phyloP scores from a whole-genome alignment of 2,329 filamentous ascomycete species.

The Fonsecaea pugnacius region DNA sequence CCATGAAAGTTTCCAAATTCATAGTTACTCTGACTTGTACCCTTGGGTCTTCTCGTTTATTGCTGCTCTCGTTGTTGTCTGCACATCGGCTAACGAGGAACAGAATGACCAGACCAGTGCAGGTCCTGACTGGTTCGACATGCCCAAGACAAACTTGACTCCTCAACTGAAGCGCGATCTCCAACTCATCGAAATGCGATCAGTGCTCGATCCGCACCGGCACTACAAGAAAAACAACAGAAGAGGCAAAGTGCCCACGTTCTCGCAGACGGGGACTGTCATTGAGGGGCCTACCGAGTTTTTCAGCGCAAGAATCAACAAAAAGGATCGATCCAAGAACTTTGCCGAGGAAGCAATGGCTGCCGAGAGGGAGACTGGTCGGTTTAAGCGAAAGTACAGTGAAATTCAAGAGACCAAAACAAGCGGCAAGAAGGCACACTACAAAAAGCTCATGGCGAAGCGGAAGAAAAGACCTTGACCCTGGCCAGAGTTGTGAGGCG shows the following conservation, averaged over 20 bases:
- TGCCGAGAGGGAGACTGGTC: slow-evolving; percentile 65
- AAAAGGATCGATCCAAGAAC: slow-evolving; percentile 84
- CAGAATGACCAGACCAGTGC: slow-evolving; percentile 66
- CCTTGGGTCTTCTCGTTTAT: slow-evolving; percentile 14
- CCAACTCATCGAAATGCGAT: slow-evolving; percentile 86
- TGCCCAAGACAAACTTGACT: slow-evolving; percentile 82
- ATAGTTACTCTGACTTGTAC: slow-evolving; percentile 70
- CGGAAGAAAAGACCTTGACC: slow-evolving; percentile 43
- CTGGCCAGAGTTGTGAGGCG: neutral
- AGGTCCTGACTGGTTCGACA: slow-evolving; percentile 82
- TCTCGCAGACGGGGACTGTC: slow-evolving; percentile 85
- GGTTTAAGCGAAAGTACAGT: slow-evolving; percentile 85
- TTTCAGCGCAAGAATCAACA: slow-evolving; percentile 77
- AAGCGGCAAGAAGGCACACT: slow-evolving; percentile 87
- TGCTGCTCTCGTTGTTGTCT: slow-evolving; percentile 15
- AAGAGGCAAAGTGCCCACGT: slow-evolving; percentile 76
- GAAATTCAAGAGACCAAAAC: slow-evolving; percentile 81
- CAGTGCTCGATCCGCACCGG: slow-evolving; percentile 82
- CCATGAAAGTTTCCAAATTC: slow-evolving; percentile 70
- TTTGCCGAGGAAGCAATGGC: slow-evolving; percentile 83
- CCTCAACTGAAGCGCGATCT: slow-evolving; percentile 86
- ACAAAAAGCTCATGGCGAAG: slow-evolving; percentile 75
- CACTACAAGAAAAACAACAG: slow-evolving; percentile 80
- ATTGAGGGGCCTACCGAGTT: slow-evolving; percentile 88
- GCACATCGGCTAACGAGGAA: slow-evolving; percentile 29